Conservation (phyloP, 345 rosid genomes). For the Atalantia buxifolia region DNA sequence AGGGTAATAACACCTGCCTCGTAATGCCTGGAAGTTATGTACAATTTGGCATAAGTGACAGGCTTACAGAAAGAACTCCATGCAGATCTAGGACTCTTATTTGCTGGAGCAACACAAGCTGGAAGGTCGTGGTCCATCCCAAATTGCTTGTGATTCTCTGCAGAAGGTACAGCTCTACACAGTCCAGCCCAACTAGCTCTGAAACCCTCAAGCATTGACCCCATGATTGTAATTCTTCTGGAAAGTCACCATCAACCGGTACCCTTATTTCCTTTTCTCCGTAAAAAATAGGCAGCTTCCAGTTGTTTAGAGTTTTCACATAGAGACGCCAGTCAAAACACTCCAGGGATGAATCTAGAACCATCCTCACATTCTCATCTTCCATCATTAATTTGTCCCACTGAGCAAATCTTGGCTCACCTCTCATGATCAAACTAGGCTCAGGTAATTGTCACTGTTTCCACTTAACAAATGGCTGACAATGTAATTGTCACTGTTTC, state of each 20-base stretch:
- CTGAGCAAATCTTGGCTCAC: constrained; percentile 37
- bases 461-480: too few relatives aligned
- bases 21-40: constrained; percentile 10
- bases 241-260: background rate
- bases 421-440: constrained; percentile 26
- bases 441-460: constrained; percentile 9
- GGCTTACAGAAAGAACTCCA: constrained; percentile 2
- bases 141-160: constrained; percentile 4
- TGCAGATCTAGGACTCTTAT: background rate
- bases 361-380: constrained; percentile 20
- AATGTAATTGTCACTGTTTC: too few relatives aligned
- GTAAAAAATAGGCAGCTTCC: background rate
- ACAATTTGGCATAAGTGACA: background rate
- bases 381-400: constrained; percentile 26
- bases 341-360: constrained; percentile 23
- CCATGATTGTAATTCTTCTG: constrained; percentile 15
- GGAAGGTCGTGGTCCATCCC: constrained; percentile 12
- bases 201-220: constrained; percentile 22
- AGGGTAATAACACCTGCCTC: constrained; percentile 20
- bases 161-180: constrained; percentile 3
- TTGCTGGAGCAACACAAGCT: background rate
- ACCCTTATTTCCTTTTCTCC: too few relatives aligned
- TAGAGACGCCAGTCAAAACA: constrained; percentile 34
- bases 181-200: constrained; percentile 13
- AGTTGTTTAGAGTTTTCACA: background rate